Base-by-base conservation (phyloP, 306 rosid genomes). In the Astragalus membranaceus region DNA sequence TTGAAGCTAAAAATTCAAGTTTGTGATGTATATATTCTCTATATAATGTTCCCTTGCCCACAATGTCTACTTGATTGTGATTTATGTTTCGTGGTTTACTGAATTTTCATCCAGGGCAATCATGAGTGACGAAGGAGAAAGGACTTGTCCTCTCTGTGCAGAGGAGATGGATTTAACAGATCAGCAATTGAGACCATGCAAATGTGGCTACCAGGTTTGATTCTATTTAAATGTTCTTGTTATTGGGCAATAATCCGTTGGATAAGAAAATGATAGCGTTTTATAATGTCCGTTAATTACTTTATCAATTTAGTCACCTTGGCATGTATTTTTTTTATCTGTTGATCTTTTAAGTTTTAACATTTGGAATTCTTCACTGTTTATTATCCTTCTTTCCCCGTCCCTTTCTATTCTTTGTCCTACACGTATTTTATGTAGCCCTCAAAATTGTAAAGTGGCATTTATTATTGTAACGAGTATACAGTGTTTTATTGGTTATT, bases 141-240 rank as follows among this genome's bases (percentile, higher is more conserved):
- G 84, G 87, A 85, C 97, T 70, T 95, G 97, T 56, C 99, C 99
- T 69, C 99, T 95, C 75, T 95, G 97, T 20, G 97, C 99, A 0
- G 99, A 95, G 80, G 99, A 95, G 84, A 95, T 95, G 99, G 99
- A 91, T 86, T 84, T 89, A 83, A 95, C 97, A n/a, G 99, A 95
- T 85, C 97, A 95, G 87, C 99, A 95, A 48, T 78, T 95, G 91
- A 95, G 89, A 67, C 97, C 99, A 5, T 95, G 99, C 90, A 91
- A 75, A 79, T 95, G 98, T 59, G 96, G 98, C 69, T 94, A 94
- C 32, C 92, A 91, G 92, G 98, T 94, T 44, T 64, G 79, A 8
- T 67, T 36, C 75, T 36, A 13, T 69, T 16, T 51, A 47, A 56
- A 50, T 35, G 16, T 69, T 33, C 8, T 65, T 30, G 64, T 72